phyloP scores from a whole-genome alignment of 805 yeast genomes.

The Danielia reshetovae region DNA sequence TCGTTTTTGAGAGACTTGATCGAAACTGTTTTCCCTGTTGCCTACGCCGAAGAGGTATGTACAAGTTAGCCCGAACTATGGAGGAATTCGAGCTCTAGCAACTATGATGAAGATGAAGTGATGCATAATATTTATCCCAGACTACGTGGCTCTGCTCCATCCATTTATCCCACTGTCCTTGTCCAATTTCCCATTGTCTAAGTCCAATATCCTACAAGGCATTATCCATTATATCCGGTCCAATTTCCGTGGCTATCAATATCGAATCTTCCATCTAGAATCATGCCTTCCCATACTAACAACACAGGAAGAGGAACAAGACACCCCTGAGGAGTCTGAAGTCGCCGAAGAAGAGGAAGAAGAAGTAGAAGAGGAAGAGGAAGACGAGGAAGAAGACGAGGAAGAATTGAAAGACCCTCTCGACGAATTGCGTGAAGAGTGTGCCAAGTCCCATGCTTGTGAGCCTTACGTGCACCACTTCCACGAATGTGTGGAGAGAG shows the following conservation, averaged over 20 bases:
- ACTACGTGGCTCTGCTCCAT: too few relatives aligned
- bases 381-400: conserved; percentile 35
- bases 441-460: conserved; percentile 64
- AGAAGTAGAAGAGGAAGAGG: conserved; percentile 61
- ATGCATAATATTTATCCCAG: too few relatives aligned
- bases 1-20: conserved; percentile 66
- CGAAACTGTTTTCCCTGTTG: conserved; percentile 77
- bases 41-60: conserved; percentile 74
- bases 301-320: conserved; percentile 21
- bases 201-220: too few relatives aligned
- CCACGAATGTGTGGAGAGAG: conserved; percentile 94
- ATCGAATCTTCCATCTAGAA: too few relatives aligned
- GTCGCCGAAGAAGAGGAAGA: conserved; percentile 42
- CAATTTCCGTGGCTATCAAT: too few relatives aligned
- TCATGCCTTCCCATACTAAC: conserved; percentile 3
- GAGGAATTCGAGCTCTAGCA: too few relatives aligned
- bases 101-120: too few relatives aligned
- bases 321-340: conserved; percentile 23
- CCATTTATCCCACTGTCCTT: too few relatives aligned
- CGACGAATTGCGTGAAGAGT: conserved; percentile 44
- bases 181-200: too few relatives aligned
- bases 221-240: too few relatives aligned
- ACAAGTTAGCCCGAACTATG: too few relatives aligned
- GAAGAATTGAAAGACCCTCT: conserved; percentile 15
- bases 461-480: conserved; percentile 80